phyloP scores from a whole-genome alignment of 176 grass and related monocot genomes.

The Aechmea fasciata region DNA sequence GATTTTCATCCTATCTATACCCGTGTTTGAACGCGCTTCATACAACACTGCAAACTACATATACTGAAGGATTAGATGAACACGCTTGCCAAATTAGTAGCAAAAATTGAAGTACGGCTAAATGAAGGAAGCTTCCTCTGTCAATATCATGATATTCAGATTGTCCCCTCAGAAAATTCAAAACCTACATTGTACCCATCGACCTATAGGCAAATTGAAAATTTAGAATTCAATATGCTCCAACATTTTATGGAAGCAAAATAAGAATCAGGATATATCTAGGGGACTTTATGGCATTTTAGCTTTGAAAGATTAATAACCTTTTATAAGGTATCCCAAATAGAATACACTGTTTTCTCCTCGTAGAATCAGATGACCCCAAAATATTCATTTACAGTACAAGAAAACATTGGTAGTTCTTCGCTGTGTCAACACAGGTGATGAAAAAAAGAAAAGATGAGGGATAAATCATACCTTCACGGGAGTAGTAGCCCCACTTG shows the following conservation, averaged over 20 bases:
- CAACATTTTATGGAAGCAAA: no score
- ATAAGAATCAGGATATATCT: no score
- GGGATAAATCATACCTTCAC: slow-evolving; percentile 37
- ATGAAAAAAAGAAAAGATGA: background rate
- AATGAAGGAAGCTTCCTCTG: background rate
- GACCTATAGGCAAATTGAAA: no score
- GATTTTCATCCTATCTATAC: slow-evolving; percentile 92
- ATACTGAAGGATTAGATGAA: slow-evolving; percentile 12
- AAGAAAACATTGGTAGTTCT: background rate
- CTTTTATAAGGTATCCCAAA: no score
- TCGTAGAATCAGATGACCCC: background rate
- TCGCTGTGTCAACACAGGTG: background rate
- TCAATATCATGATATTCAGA: no score
- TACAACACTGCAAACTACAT: slow-evolving; percentile 87
- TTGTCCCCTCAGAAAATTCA: no score
- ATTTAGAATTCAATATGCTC: no score
- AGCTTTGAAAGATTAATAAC: no score
- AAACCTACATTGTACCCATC: no score
- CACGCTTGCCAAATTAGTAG: background rate
- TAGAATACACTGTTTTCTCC: no score
- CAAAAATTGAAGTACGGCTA: background rate
- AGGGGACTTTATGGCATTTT: no score
- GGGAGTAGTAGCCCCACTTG: slow-evolving; percentile 41
- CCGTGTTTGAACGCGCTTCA: slow-evolving; percentile 85
- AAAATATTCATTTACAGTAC: background rate